phyloP scores from a whole-genome alignment of 345 rosid genomes.

The Noccaea bulbosa region DNA sequence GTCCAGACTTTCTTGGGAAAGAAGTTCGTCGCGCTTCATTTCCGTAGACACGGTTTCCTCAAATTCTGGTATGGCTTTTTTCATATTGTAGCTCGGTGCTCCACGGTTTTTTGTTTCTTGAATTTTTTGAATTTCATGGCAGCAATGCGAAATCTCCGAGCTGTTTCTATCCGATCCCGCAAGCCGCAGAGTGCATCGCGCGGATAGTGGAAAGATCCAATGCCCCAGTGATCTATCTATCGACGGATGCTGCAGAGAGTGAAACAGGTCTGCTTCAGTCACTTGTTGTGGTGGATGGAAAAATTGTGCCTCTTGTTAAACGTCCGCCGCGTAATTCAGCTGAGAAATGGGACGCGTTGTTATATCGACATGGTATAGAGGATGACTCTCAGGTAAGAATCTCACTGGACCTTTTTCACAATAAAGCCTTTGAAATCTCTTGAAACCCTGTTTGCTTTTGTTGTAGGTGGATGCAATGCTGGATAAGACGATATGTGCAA shows the following conservation, averaged over 20 bases:
- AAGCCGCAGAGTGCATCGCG: slow-evolving; percentile 43
- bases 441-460: not conserved
- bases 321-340: slow-evolving; percentile 76
- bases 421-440: not conserved
- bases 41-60: slow-evolving; percentile 90
- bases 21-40: slow-evolving; percentile 80
- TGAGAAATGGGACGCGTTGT: slow-evolving; percentile 93
- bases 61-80: slow-evolving; percentile 73
- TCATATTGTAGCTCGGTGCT: too few relatives aligned
- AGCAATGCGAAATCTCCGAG: slow-evolving; percentile 38
- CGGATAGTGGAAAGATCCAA: slow-evolving; percentile 69
- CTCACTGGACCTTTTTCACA: not conserved
- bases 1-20: slow-evolving; percentile 87
- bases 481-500: slow-evolving; percentile 85
- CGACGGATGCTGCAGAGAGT: slow-evolving; percentile 93
- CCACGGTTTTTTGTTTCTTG: too few relatives aligned
- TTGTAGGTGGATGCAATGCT: slow-evolving; percentile 92
- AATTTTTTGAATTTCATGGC: not conserved
- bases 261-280: slow-evolving; percentile 85
- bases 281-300: slow-evolving; percentile 62
- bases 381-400: slow-evolving; percentile 72
- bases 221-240: slow-evolving; percentile 75
- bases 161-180: slow-evolving; percentile 38
- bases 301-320: slow-evolving; percentile 71
- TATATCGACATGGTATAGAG: slow-evolving; percentile 71